phyloP scores from a whole-genome alignment of 2,329 filamentous ascomycete species.

The Colletotrichum abscissum region DNA sequence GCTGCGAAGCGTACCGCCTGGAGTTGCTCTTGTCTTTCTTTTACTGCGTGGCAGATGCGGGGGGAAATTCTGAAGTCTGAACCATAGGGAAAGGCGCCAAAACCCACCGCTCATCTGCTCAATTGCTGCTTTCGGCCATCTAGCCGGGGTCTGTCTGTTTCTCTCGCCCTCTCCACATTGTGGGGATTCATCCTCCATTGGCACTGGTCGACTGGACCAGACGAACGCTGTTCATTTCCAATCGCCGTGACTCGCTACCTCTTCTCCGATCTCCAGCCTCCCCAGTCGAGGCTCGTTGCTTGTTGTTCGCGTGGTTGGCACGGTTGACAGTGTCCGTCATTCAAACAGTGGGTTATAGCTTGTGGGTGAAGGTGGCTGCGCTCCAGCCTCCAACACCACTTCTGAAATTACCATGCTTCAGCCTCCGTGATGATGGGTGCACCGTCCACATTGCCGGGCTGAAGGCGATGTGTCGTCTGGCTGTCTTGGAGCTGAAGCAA shows the following conservation, averaged over 20 bases:
- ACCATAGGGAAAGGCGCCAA: background rate
- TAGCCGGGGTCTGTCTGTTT: conserved; percentile 4
- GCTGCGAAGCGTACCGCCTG: conserved; percentile 1
- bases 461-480: background rate
- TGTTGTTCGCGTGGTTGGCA: background rate
- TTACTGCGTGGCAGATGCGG: background rate
- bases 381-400: background rate
- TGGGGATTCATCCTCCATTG: conserved; percentile 15
- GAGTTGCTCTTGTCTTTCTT: background rate
- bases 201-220: conserved; percentile 24
- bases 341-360: background rate
- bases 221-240: conserved; percentile 35
- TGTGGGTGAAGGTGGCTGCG: background rate
- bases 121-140: conserved; percentile 29
- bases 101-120: conserved; percentile 30
- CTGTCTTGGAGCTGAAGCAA: background rate
- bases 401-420: background rate
- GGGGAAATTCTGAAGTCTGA: background rate
- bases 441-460: background rate
- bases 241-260: conserved; percentile 25
- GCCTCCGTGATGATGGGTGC: background rate
- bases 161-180: conserved; percentile 13
- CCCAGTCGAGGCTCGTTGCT: conserved; percentile 16
- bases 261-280: conserved; percentile 26
- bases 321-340: background rate